Base-by-base conservation (phyloP, 2,329 filamentous ascomycete species). In the Xylariaceae sp. region DNA sequence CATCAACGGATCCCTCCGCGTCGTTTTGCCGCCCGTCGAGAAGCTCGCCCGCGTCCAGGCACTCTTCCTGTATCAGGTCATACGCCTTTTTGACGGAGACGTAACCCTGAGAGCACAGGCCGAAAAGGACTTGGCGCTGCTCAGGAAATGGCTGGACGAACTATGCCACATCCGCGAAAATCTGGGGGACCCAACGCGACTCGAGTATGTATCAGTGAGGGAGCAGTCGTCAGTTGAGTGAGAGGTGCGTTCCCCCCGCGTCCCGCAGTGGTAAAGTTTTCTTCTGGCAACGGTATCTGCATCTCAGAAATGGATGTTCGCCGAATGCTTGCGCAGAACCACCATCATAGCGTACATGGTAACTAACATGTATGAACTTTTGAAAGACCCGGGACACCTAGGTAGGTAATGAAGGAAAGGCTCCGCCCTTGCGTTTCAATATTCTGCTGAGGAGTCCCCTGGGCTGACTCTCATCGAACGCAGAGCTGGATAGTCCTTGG, bases 291-390 rank as follows among this genome's bases (percentile, higher is more conserved):
- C 0, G 2, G 6, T 12, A 26, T 31, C n/a, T 9, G n/a, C 29
- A 31, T 50, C 12, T 7, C 47, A 71, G 69, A 60, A 62, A 57
- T 71, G 69, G 68, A 66, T 70, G 48, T 71, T 70, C 34, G 64
- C 66, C 48, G 69, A 71, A 53, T 70, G 64, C 9, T 54, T 70
- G 12, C 63, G 68, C 3, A 62, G 69, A 51, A 71, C 69, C 2
- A 64, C 70, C 35, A 30, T 69, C 5, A 67, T 70, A 50, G 59
- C 65, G n/a, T 64, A 70, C 53, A 60, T 63, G 2, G 58, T 68
- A 48, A 48, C 69, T 6, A 50, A 55, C 11, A 35, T 71, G 0
- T 70, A 65, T 41, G 58, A 61, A 19, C 50, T 68, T 50, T 58
- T 68, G 50, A 66, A 66, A 48, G 60, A 64, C 31, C 51, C 59